phyloP scores from a whole-genome alignment of 1,284 basidiomycete genomes.

The Melampsora larici-populina region DNA sequence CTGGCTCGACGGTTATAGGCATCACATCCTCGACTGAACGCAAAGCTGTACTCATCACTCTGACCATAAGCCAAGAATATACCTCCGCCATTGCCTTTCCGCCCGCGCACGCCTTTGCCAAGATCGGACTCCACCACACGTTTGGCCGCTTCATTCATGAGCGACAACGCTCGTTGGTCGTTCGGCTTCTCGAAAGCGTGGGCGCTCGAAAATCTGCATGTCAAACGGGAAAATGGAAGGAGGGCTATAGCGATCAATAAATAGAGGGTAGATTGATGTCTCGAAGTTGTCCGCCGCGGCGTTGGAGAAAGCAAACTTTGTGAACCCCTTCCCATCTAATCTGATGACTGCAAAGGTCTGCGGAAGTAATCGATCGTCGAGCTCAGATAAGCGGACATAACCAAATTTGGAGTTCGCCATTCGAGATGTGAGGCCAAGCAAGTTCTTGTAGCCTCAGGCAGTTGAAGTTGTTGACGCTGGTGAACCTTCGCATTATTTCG shows the following conservation, averaged over 20 bases:
- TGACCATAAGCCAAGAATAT: slow-evolving; percentile 85
- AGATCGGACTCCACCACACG: slow-evolving; percentile 65
- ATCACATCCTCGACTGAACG: slow-evolving; percentile 37
- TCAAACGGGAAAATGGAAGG: background rate
- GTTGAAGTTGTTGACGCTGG: background rate
- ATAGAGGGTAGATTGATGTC: slow-evolving; percentile 31
- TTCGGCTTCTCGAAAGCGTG: slow-evolving; percentile 88
- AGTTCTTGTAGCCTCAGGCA: background rate
- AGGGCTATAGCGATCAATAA: background rate
- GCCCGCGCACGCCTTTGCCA: background rate
- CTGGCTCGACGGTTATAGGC: slow-evolving; percentile 32
- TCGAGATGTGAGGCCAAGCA: background rate
- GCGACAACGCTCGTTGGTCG: slow-evolving; percentile 74
- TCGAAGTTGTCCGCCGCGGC: background rate
- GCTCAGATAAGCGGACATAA: slow-evolving; percentile 86
- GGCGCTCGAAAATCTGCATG: slow-evolving; percentile 71
- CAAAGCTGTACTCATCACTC: slow-evolving; percentile 91
- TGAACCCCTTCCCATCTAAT: slow-evolving; percentile 91
- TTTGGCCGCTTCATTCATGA: slow-evolving; percentile 89
- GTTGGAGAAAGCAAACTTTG: slow-evolving; percentile 63
- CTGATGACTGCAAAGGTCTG: slow-evolving; percentile 80
- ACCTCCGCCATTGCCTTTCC: slow-evolving; percentile 54
- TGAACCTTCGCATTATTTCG: no score
- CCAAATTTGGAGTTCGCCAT: slow-evolving; percentile 92
- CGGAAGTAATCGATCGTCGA: slow-evolving; percentile 78